These are phyloP conservation scores for Colletotrichum tropicale DNA, from an alignment of 2,329 filamentous ascomycete genomes.

Conservation along the genomic window DNA sequence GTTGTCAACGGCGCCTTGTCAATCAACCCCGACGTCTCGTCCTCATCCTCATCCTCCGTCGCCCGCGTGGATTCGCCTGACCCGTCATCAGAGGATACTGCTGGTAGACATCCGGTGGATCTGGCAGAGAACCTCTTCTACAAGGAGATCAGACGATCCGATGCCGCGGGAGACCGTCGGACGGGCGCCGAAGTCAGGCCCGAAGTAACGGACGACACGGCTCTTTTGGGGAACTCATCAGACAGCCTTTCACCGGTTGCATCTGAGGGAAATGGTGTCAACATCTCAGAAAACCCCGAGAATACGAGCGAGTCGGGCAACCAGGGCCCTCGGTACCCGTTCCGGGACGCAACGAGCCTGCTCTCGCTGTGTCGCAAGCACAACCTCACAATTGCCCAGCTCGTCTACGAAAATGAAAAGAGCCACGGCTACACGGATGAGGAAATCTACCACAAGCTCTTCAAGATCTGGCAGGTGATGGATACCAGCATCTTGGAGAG, in stretches of 20 bases:
- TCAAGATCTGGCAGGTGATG: slow-evolving; percentile 57
- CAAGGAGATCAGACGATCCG: slow-evolving; percentile 51
- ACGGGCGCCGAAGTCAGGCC: slow-evolving; percentile 48
- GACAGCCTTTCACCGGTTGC: not conserved
- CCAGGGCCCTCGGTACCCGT: slow-evolving; percentile 45
- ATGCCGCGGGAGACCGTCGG: slow-evolving; percentile 49
- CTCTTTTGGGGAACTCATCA: not conserved
- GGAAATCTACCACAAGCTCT: slow-evolving; percentile 50
- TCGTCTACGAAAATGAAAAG: slow-evolving; percentile 58
- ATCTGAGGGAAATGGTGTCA: not conserved
- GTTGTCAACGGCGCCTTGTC: slow-evolving; percentile 56
- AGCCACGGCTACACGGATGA: slow-evolving; percentile 54
- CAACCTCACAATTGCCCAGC: slow-evolving; percentile 55
- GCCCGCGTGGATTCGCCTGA: slow-evolving; percentile 24
- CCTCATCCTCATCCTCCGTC: slow-evolving; percentile 8
- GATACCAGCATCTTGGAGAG: slow-evolving; percentile 54
- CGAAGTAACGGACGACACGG: slow-evolving; percentile 1
- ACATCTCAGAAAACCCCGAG: not conserved
- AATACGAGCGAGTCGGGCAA: slow-evolving; percentile 18
- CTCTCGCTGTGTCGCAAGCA: slow-evolving; percentile 52
- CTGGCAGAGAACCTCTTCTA: slow-evolving; percentile 57
- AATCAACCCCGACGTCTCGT: slow-evolving; percentile 34
- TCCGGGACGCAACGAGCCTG: slow-evolving; percentile 50
- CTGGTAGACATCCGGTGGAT: slow-evolving; percentile 45
- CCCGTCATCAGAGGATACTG: not conserved